Percentiles rank a stretch among this genome's conserved stretches.
Evolutionary conservation across 148 eudicot species (phyloP).

Genomic region (Oxyria digyna): DNA sequence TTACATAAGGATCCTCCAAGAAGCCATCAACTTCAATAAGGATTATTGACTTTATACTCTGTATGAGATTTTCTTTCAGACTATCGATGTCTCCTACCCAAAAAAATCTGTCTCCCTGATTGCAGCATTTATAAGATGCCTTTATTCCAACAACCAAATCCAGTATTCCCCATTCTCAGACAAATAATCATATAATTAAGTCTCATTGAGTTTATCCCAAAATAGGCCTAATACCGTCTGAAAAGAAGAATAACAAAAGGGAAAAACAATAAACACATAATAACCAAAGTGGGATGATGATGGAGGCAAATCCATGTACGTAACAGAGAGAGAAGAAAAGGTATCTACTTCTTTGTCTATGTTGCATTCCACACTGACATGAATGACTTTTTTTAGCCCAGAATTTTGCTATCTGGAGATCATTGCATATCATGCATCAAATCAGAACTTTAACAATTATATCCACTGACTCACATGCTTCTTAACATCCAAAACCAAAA

Average conservation of each 20-base stretch:
- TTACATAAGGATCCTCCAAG: background rate
- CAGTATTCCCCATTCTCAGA: background rate
- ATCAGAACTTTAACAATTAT: background rate
- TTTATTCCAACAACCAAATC: background rate
- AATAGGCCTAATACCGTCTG: background rate
- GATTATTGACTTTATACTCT: background rate
- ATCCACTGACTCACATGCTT: background rate
- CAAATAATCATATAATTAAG: background rate
- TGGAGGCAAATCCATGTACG: background rate
- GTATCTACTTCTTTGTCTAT: background rate
- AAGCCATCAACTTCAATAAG: background rate
- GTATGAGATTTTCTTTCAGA: background rate
- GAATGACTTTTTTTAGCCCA: background rate
- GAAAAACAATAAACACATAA: background rate
- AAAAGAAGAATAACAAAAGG: background rate
- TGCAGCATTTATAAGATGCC: background rate
- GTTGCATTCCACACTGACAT: background rate
- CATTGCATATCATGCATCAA: background rate
- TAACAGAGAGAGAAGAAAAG: background rate
- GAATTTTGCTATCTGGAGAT: background rate
- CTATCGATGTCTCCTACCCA: background rate
- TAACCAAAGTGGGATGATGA: background rate
- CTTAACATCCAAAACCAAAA: background rate
- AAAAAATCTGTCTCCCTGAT: background rate
- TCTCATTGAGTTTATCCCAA: background rate